Base-by-base conservation (phyloP, 73 alveolate species). In the Diophrys sp. region DNA sequence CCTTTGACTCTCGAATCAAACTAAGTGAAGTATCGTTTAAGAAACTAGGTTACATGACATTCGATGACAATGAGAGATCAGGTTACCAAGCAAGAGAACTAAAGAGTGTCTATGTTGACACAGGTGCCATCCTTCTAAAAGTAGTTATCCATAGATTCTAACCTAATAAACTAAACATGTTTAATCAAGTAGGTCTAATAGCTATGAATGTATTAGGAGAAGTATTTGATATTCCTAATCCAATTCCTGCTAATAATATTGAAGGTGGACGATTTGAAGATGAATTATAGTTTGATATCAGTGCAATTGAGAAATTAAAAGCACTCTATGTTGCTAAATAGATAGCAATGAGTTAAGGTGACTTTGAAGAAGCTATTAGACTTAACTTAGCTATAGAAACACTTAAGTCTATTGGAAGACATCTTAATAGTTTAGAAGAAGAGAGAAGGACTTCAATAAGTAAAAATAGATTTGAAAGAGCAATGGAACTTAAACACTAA, bases 171-270 rank as follows among this genome's bases (percentile, higher is more conserved):
- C 87, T 80, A 73, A 93, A 93, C 78, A 68, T 73, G 32, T 93
- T 93, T 83, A 83, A 87, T 67, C 92, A 93, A 71, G 95, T 91
- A 30, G 92, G 95, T 0, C 44, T 93, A 34, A 57, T 90, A 67
- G 95, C 93, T 31, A 78, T 93, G 18, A 88, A 93, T 74, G 87
- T 93, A 54, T 84, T 90, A 31, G 98, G 98, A 55, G 85, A 89
- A 25, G 91, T 83, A 67, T 90, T 89, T 70, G 84, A 88, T 73
- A 55, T 85, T 26, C 85, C 90, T 73, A 77, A 73, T 84, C 29
- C 79, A 74, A 29, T 75, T 78, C 84, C 83, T 72, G 77, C 76
- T 69, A 57, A 33, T 2, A 70, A 69, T n/a, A 31, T 24, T 55
- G 56, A 62, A 28, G 86, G 90, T 30, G 82, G 84, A 14, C 78